Percentiles rank a stretch among this genome's conserved stretches.
Conservation (phyloP, 306 rosid genomes). For the Cicer pinnatifidum region DNA sequence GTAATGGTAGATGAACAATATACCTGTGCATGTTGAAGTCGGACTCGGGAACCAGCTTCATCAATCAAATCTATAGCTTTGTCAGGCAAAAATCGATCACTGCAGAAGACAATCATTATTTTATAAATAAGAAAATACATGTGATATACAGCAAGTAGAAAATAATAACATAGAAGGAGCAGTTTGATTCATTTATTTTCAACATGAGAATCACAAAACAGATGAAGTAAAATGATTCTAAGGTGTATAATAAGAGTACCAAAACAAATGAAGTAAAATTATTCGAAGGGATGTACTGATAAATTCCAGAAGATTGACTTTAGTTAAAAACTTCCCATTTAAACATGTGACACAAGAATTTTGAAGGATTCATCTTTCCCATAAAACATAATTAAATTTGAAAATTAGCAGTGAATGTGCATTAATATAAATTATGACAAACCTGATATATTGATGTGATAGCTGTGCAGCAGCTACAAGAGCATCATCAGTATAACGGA, state of each 20-base stretch:
- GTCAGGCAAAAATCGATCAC: conserved; percentile 95
- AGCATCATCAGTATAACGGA: conserved; percentile 91
- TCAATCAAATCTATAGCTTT: conserved; percentile 95
- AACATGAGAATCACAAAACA: conserved; percentile 33
- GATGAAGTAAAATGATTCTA: conserved; percentile 1
- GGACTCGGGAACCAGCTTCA: conserved; percentile 95
- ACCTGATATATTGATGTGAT: conserved; percentile 96
- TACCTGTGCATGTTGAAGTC: conserved; percentile 95
- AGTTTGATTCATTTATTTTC: conserved; percentile 5
- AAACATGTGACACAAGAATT: conserved; percentile 4
- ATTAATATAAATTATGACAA: conserved; percentile 17
- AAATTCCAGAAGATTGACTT: conserved; percentile 4
- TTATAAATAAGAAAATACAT: conserved; percentile 35
- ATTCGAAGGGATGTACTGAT: neutral
- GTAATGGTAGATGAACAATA: conserved; percentile 2
- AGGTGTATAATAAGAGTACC: neutral
- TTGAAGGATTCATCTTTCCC: neutral
- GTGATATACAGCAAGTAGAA: neutral
- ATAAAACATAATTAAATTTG: neutral
- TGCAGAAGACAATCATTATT: conserved; percentile 43
- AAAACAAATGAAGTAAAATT: too few species aligned
- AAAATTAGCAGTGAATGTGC: neutral
- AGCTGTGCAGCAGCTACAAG: conserved; percentile 87
- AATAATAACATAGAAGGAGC: neutral
- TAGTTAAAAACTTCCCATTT: neutral